Conservation (phyloP, 2,329 filamentous ascomycete genomes). For the Aureobasidium sp. region DNA sequence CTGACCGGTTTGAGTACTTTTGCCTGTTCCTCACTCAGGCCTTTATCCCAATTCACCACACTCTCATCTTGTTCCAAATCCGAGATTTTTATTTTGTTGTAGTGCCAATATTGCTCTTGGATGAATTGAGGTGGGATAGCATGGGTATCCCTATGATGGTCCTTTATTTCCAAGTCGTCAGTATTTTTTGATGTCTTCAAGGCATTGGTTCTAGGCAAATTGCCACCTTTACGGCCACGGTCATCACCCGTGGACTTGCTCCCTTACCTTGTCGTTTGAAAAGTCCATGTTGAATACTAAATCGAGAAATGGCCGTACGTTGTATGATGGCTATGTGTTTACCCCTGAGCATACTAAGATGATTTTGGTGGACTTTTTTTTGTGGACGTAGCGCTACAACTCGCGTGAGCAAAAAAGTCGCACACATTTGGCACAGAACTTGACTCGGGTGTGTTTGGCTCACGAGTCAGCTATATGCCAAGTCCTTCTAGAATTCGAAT, state of each 20-base stretch:
- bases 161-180: background rate
- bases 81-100: conserved; percentile 15
- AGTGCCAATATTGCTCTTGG: conserved; percentile 15
- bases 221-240: background rate
- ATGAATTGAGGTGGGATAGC: conserved; percentile 13
- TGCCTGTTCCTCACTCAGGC: conserved; percentile 11
- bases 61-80: conserved; percentile 13
- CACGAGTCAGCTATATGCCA: background rate
- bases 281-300: conserved; percentile 6
- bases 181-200: background rate
- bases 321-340: background rate
- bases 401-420: conserved; percentile 1
- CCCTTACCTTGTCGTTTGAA: conserved; percentile 11
- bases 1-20: conserved; percentile 4
- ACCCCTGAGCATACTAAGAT: background rate
- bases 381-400: background rate
- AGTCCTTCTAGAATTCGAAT: background rate
- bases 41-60: conserved; percentile 12
- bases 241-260: background rate
- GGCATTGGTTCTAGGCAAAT: background rate
- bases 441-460: background rate
- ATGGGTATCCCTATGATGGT: conserved; percentile 14
- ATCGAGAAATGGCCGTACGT: background rate
- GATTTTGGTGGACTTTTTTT: background rate
- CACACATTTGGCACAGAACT: background rate